phyloP scores from a whole-genome alignment of 2,329 filamentous ascomycete species.

The Arthroderma sp. region DNA sequence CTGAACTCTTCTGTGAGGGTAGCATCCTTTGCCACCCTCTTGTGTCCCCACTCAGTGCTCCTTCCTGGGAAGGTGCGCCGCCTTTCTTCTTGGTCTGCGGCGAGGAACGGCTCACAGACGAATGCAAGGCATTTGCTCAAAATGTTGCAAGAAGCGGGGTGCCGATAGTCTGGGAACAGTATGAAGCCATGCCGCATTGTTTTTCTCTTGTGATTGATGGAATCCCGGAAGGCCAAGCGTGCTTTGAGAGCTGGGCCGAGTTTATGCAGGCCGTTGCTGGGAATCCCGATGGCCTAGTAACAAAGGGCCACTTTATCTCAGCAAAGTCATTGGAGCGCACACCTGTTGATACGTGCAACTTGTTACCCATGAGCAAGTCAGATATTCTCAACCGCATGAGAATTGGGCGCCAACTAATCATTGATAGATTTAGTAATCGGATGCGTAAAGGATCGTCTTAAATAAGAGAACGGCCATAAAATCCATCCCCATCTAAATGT shows the following conservation, averaged over 20 bases:
- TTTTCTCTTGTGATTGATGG: conserved; percentile 1
- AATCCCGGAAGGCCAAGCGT: background rate
- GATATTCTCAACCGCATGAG: background rate
- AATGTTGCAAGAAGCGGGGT: background rate
- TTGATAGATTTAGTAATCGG: background rate
- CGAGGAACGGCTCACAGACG: background rate
- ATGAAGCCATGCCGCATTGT: conserved; percentile 1
- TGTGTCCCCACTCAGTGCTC: background rate
- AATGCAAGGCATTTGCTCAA: background rate
- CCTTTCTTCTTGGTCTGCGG: conserved; percentile 1
- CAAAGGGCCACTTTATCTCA: background rate
- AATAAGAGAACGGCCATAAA: too few relatives aligned
- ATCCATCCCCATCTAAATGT: too few relatives aligned
- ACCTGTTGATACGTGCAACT: background rate
- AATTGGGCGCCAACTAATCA: background rate
- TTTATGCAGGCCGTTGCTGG: background rate
- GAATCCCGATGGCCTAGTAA: background rate
- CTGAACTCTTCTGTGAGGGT: background rate
- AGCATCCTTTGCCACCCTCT: background rate
- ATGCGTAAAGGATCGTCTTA: too few relatives aligned
- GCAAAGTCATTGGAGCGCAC: background rate
- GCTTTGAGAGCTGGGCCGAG: background rate
- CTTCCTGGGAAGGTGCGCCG: background rate
- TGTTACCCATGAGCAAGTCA: background rate
- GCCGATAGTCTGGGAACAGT: background rate